Conservation (phyloP, 148 eudicot species). For the Rhododendron henanense region DNA sequence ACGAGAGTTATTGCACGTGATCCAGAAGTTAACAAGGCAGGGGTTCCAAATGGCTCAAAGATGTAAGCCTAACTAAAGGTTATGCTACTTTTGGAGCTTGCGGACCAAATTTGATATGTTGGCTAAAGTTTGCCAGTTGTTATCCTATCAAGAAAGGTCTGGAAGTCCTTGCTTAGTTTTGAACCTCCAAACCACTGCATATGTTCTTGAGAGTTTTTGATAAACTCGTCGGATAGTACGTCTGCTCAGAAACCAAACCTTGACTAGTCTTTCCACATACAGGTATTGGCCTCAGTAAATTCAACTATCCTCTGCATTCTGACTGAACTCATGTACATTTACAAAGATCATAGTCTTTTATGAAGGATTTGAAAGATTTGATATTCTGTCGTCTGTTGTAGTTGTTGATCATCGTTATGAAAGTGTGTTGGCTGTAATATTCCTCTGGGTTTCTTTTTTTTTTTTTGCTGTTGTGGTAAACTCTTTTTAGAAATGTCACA, state of each 20-base stretch:
- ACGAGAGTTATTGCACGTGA: neutral
- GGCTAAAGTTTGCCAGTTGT: neutral
- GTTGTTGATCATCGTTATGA: neutral
- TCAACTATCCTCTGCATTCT: neutral
- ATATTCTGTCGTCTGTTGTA: neutral
- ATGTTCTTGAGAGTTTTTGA: neutral
- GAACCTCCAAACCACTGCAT: neutral
- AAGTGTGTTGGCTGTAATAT: neutral
- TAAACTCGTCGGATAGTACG: neutral
- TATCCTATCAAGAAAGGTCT: neutral
- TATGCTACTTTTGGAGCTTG: slow-evolving; percentile 1
- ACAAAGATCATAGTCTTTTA: neutral
- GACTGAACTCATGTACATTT: neutral
- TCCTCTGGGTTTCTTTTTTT: neutral
- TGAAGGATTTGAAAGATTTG: neutral
- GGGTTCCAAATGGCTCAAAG: neutral
- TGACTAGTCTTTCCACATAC: neutral
- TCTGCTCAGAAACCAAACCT: neutral
- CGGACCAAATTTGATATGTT: neutral
- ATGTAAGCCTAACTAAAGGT: neutral
- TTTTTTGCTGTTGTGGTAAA: neutral
- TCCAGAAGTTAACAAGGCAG: neutral
- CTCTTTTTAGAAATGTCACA: neutral
- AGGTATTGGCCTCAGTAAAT: neutral
- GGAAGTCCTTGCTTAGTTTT: neutral